phyloP scores from a whole-genome alignment of 75 land plant genomes.

The Isoetes taiwanensis region DNA sequence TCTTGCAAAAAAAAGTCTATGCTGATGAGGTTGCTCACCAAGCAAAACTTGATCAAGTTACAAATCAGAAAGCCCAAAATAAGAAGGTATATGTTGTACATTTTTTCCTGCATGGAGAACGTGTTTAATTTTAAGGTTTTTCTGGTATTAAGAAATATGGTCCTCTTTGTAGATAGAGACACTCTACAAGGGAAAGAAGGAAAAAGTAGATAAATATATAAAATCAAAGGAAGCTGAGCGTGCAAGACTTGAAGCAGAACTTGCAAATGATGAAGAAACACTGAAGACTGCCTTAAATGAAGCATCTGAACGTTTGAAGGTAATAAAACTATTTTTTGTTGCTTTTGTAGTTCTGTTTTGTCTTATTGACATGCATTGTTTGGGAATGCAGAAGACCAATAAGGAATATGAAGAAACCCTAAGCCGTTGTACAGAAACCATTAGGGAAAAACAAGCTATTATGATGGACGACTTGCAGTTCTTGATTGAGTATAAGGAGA shows the following conservation, averaged over 20 bases:
- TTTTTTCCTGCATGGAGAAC: background rate
- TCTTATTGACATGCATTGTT: background rate
- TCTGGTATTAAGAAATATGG: background rate
- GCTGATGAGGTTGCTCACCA: constrained; percentile 13
- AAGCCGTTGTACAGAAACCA: too few relatives aligned
- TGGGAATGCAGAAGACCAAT: too few relatives aligned
- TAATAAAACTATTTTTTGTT: background rate
- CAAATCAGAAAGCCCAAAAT: background rate
- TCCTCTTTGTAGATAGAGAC: constrained; percentile 10
- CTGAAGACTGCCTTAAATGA: constrained; percentile 9
- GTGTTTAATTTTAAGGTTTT: background rate
- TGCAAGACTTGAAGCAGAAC: constrained; percentile 10
- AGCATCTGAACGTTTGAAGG: background rate
- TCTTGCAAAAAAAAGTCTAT: constrained; percentile 2
- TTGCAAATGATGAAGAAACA: constrained; percentile 8
- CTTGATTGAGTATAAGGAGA: too few relatives aligned
- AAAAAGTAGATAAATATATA: constrained; percentile 5
- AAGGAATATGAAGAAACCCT: too few relatives aligned
- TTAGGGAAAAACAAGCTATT: too few relatives aligned
- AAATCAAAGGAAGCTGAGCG: constrained; percentile 11
- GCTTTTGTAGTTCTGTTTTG: background rate
- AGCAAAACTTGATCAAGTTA: constrained; percentile 15
- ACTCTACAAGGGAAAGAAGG: constrained; percentile 15
- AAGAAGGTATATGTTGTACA: constrained; percentile 7
- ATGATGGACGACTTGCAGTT: too few relatives aligned